These are phyloP conservation scores for Pseudogymnoascus sp. DNA, from an alignment of 2,329 filamentous ascomycete genomes.

Conservation along the genomic window DNA sequence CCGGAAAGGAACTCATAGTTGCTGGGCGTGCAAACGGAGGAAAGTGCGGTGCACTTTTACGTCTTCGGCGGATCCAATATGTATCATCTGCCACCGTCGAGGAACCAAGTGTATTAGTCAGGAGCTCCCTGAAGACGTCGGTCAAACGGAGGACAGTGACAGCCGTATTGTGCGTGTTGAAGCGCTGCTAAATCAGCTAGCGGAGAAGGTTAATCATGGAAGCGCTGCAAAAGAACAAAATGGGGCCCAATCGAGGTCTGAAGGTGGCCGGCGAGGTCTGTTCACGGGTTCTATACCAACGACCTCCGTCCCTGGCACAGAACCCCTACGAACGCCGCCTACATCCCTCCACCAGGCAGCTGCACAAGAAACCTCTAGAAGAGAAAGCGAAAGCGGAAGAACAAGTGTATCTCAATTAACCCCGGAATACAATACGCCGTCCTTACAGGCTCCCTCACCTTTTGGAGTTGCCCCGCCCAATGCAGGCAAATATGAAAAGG, in stretches of 20 bases:
- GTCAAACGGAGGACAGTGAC: neutral
- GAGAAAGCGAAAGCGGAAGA: neutral
- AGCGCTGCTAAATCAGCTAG: conserved; percentile 39
- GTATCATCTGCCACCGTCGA: conserved; percentile 24
- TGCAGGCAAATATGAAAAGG: conserved; percentile 13
- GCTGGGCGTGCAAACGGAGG: conserved; percentile 30
- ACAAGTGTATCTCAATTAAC: neutral
- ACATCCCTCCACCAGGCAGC: conserved; percentile 41
- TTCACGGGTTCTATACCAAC: conserved; percentile 26
- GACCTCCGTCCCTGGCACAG: conserved; percentile 43
- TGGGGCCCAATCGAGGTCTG: conserved; percentile 33
- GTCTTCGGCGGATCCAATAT: conserved; percentile 15
- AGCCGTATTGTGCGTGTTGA: conserved; percentile 42
- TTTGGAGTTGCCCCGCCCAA: conserved; percentile 10
- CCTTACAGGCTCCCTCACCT: neutral
- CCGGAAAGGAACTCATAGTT: conserved; percentile 30
- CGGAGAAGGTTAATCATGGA: conserved; percentile 32
- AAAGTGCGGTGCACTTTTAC: conserved; percentile 28
- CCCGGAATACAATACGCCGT: neutral
- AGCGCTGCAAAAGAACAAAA: conserved; percentile 27
- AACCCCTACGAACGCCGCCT: conserved; percentile 40
- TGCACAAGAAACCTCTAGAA: conserved; percentile 23
- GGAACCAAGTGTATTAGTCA: conserved; percentile 41
- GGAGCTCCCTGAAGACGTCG: conserved; percentile 35
- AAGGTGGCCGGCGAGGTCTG: conserved; percentile 25